Evolutionary conservation across 345 rosid species (phyloP).

Genomic region (Brassica incana): DNA sequence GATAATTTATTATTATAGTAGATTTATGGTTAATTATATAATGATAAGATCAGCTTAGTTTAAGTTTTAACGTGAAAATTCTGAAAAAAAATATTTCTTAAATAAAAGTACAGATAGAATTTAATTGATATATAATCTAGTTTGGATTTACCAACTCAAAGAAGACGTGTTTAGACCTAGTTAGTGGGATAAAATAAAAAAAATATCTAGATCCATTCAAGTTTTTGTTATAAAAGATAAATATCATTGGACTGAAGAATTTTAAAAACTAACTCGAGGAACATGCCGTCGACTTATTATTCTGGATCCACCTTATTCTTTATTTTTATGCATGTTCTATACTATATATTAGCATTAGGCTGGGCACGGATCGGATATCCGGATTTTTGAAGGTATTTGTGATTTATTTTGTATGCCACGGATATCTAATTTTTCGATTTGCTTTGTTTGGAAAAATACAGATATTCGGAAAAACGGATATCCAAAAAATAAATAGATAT

Average conservation of each 20-base stretch:
- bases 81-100: too few species aligned
- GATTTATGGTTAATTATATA: too few species aligned
- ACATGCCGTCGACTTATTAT: not conserved
- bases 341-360: not conserved
- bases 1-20: too few species aligned
- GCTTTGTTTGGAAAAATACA: too few species aligned
- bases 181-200: not conserved
- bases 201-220: not conserved
- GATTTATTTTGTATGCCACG: too few species aligned
- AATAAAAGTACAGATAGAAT: not conserved
- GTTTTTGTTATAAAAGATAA: not conserved
- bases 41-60: not conserved
- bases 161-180: not conserved
- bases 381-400: too few species aligned
- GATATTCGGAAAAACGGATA: too few species aligned
- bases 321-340: not conserved
- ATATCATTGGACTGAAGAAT: not conserved
- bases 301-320: not conserved
- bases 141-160: not conserved
- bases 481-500: too few species aligned
- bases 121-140: not conserved
- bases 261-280: not conserved
- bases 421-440: too few species aligned
- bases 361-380: too few species aligned
- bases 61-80: not conserved